Conservation (phyloP, 1,284 basidiomycete species). For the Cryptococcus sp. region DNA sequence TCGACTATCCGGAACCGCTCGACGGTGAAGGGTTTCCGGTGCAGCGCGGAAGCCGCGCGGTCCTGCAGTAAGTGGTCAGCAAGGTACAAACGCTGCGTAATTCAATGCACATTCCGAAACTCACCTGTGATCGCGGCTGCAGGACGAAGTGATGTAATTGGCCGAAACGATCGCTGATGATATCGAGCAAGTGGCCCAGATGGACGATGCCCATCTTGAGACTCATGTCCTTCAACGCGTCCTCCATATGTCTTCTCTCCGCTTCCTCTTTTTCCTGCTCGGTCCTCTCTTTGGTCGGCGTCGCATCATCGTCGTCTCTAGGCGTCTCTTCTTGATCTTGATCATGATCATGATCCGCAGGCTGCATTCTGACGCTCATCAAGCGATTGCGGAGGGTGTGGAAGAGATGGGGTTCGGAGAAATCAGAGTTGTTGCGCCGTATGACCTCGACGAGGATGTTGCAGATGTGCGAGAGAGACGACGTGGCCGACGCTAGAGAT, state of each 20-base stretch:
- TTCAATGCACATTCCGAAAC: constrained; percentile 39
- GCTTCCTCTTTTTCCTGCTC: constrained; percentile 57
- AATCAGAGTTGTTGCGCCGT: constrained; percentile 97
- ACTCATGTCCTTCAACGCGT: constrained; percentile 81
- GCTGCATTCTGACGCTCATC: constrained; percentile 63
- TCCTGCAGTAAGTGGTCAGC: constrained; percentile 58
- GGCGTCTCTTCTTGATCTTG: constrained; percentile 12
- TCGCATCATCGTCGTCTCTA: constrained; percentile 4
- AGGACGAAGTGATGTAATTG: constrained; percentile 72
- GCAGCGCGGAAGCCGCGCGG: constrained; percentile 69
- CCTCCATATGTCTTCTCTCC: constrained; percentile 70
- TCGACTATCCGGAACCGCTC: constrained; percentile 98
- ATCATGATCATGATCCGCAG: constrained; percentile 12
- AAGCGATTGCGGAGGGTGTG: constrained; percentile 88
- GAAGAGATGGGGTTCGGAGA: constrained; percentile 98
- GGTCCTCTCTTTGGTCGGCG: constrained; percentile 19
- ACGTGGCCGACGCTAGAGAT: constrained; percentile 73
- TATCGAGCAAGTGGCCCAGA: constrained; percentile 78
- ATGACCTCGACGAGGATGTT: constrained; percentile 94
- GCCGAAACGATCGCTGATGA: constrained; percentile 70
- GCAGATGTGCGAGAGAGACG: constrained; percentile 84
- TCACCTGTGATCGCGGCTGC: constrained; percentile 72
- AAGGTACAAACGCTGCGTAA: constrained; percentile 8
- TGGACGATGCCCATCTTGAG: constrained; percentile 92
- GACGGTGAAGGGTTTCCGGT: constrained; percentile 78